Conservation (phyloP, 768 basidiomycete genomes). For the Coprinopsis cinerea region DNA sequence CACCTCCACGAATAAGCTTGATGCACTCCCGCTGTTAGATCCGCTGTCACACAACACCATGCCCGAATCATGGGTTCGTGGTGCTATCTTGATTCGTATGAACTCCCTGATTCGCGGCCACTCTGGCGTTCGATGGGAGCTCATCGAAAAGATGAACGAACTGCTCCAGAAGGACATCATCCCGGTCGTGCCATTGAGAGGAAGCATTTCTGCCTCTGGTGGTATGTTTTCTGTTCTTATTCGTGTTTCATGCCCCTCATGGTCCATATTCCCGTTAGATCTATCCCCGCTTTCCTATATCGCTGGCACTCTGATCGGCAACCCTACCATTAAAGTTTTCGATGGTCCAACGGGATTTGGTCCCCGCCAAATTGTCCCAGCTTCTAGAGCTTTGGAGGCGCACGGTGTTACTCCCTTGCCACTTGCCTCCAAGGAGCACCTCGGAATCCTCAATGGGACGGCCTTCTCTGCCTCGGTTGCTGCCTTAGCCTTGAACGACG, state of each 20-base stretch:
- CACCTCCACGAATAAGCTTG: constrained; percentile 41
- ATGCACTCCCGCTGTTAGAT: constrained; percentile 64
- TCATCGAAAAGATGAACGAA: constrained; percentile 73
- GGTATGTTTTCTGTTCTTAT: constrained; percentile 33
- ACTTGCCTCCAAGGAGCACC: constrained; percentile 70
- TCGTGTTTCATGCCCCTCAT: constrained; percentile 8
- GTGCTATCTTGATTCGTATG: constrained; percentile 80
- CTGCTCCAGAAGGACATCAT: constrained; percentile 69
- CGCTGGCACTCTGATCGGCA: constrained; percentile 74
- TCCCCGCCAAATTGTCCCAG: constrained; percentile 46
- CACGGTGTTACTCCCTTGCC: constrained; percentile 61
- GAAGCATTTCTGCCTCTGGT: constrained; percentile 80
- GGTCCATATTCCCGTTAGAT: constrained; percentile 38
- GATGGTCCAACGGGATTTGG: constrained; percentile 45
- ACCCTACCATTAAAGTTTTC: constrained; percentile 72
- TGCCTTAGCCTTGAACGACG: constrained; percentile 66
- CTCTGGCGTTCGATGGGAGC: constrained; percentile 77
- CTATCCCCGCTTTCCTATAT: constrained; percentile 79
- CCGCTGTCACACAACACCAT: constrained; percentile 63
- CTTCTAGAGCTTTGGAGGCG: constrained; percentile 49
- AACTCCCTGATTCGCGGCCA: constrained; percentile 88
- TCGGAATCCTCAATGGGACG: constrained; percentile 81
- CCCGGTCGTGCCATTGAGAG: constrained; percentile 76
- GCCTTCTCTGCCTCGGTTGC: constrained; percentile 81
- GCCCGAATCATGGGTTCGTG: constrained; percentile 86